A percentile compares a stretch with the other conserved stretches of the same genome.
These are phyloP conservation scores for Alternaria dauci DNA, from an alignment of 2,329 filamentous ascomycete species.

Conservation along the genomic window DNA sequence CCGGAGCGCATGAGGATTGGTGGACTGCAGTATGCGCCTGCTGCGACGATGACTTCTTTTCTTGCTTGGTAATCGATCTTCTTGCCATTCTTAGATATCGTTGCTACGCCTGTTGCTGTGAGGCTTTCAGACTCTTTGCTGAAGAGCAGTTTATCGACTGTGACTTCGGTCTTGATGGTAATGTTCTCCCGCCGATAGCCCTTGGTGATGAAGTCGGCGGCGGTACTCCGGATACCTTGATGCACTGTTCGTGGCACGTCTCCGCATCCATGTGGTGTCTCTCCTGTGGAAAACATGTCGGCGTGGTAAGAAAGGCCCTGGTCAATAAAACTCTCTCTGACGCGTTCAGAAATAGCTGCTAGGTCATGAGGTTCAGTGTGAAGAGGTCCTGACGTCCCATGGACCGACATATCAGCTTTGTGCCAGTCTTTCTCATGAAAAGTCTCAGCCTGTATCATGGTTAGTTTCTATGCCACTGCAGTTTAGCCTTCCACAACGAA, in stretches of 20 bases:
- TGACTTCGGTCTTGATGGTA: slow-evolving; percentile 43
- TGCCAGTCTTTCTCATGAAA: slow-evolving; percentile 68
- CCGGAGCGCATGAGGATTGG: slow-evolving; percentile 61
- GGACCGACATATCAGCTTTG: slow-evolving; percentile 56
- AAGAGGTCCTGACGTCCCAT: slow-evolving; percentile 60
- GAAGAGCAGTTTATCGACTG: slow-evolving; percentile 59
- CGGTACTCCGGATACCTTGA: slow-evolving; percentile 39
- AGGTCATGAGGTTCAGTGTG: slow-evolving; percentile 66
- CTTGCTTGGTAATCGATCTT: slow-evolving; percentile 44
- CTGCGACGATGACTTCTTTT: slow-evolving; percentile 48
- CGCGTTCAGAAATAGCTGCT: slow-evolving; percentile 65
- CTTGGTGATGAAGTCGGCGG: slow-evolving; percentile 53
- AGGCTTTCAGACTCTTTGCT: slow-evolving; percentile 47
- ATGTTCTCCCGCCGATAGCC: slow-evolving; percentile 49
- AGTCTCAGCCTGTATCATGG: slow-evolving; percentile 56
- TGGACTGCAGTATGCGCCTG: slow-evolving; percentile 46
- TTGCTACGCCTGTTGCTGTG: slow-evolving; percentile 57
- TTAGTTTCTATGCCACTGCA: neutral
- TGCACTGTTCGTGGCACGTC: slow-evolving; percentile 44
- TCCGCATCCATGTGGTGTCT: slow-evolving; percentile 43
- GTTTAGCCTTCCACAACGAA: neutral
- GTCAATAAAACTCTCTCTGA: slow-evolving; percentile 64
- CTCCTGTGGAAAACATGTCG: slow-evolving; percentile 66
- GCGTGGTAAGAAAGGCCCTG: slow-evolving; percentile 63
- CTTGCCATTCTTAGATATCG: slow-evolving; percentile 54